Evolutionary conservation across 73 alveolate genomes (phyloP).

Genomic region (Stentor coeruleus): DNA sequence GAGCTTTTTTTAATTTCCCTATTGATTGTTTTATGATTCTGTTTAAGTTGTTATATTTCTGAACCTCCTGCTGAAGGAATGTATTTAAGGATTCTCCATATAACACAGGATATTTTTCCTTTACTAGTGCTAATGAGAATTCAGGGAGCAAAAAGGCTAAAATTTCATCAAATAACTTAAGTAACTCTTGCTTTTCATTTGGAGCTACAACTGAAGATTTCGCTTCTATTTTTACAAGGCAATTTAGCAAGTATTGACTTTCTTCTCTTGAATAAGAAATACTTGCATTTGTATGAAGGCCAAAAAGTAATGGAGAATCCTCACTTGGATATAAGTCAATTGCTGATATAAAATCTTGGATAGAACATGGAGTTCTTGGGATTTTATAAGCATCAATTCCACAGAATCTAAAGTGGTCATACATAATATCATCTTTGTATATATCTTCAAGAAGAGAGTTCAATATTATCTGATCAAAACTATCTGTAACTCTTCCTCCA

Average conservation of each 20-base stretch:
- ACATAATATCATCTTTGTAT: constrained; percentile 67
- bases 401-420: constrained; percentile 75
- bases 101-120: constrained; percentile 77
- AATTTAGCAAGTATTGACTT: constrained; percentile 66
- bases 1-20: constrained; percentile 67
- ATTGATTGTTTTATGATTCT: constrained; percentile 73
- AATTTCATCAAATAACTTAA: constrained; percentile 58
- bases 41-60: constrained; percentile 75
- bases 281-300: constrained; percentile 96
- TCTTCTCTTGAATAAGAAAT: constrained; percentile 92
- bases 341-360: constrained; percentile 79
- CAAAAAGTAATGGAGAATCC: constrained; percentile 96
- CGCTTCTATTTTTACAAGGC: constrained; percentile 68
- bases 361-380: constrained; percentile 73
- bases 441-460: constrained; percentile 89
- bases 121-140: constrained; percentile 73
- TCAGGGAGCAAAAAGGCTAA: constrained; percentile 63
- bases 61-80: constrained; percentile 83
- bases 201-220: constrained; percentile 45
- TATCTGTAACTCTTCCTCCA: constrained; percentile 99
- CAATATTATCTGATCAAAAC: constrained; percentile 95
- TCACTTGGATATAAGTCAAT: constrained; percentile 80
- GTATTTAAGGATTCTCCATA: constrained; percentile 88
- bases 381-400: constrained; percentile 67
- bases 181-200: constrained; percentile 52